Evolutionary conservation across 805 yeast species (phyloP).

Genomic region (Ogataea chonburiensis): DNA sequence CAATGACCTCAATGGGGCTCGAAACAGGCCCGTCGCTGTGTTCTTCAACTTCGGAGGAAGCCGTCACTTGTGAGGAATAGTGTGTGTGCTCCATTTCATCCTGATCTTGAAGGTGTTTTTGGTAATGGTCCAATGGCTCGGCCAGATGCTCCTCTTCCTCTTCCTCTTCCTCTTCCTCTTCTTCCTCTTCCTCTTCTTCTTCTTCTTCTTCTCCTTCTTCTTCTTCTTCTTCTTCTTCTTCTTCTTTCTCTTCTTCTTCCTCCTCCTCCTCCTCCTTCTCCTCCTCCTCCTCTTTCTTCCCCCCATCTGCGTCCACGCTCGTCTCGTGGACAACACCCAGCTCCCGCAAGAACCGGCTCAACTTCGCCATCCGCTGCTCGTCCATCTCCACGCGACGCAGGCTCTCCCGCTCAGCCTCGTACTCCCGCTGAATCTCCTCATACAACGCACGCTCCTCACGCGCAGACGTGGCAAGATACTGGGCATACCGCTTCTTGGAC

Average conservation of each 20-base stretch:
- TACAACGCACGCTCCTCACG: constrained; percentile 39
- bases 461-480: constrained; percentile 32
- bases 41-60: background rate
- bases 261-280: constrained; percentile 10
- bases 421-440: constrained; percentile 36
- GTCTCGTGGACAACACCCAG: constrained; percentile 10
- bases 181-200: constrained; percentile 11
- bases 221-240: constrained; percentile 10
- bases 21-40: background rate
- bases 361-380: constrained; percentile 23
- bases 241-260: constrained; percentile 9
- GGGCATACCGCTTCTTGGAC: constrained; percentile 35
- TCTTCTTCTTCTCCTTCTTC: constrained; percentile 11
- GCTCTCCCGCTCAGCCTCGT: constrained; percentile 22
- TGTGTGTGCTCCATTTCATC: background rate
- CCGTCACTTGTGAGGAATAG: background rate
- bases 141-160: background rate
- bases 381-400: constrained; percentile 16
- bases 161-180: constrained; percentile 11
- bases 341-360: constrained; percentile 14
- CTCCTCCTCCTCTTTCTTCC: constrained; percentile 5
- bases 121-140: too few species aligned
- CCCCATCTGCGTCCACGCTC: background rate
- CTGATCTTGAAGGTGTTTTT: background rate
- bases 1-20: constrained; percentile 10